These are phyloP conservation scores for Dunaliella salina DNA, from an alignment of 163 green algal species.

Conservation along the genomic window DNA sequence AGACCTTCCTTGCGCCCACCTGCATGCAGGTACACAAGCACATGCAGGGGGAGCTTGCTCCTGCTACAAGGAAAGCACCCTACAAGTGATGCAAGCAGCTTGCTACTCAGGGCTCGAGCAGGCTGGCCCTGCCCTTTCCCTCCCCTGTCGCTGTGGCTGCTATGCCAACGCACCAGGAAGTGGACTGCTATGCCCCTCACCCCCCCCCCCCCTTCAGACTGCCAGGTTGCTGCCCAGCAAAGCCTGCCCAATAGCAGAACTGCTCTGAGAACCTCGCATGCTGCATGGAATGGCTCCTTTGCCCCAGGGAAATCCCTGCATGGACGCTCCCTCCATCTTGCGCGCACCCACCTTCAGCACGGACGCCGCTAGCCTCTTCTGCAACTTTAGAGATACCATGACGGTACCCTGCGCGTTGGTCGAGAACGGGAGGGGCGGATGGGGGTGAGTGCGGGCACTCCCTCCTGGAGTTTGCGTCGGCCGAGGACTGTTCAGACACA, in stretches of 20 bases:
- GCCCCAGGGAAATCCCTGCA: neutral
- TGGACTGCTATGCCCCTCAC: neutral
- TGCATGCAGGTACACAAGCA: neutral
- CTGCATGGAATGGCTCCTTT: neutral
- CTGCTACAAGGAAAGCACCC: neutral
- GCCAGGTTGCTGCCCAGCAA: neutral
- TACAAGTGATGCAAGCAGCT: neutral
- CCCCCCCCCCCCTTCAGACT: neutral
- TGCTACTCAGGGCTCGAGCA: neutral
- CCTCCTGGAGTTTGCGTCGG: too few relatives aligned
- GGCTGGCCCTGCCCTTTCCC: neutral
- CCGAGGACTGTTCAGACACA: too few relatives aligned
- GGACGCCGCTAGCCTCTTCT: conserved; percentile 95
- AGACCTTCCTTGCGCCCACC: conserved; percentile 66
- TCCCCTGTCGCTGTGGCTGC: neutral
- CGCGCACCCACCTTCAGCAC: conserved; percentile 72
- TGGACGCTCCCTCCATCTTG: neutral
- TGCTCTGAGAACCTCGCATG: neutral
- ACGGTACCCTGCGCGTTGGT: neutral
- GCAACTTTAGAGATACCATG: conserved; percentile 73
- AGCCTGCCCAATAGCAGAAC: neutral
- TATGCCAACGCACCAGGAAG: neutral
- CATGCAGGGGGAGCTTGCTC: neutral
- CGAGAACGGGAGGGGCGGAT: too few relatives aligned
- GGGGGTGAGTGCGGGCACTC: too few relatives aligned